Evolutionary conservation across 2,329 filamentous ascomycete genomes (phyloP).

Genomic region (Paracamarosporium sp.): DNA sequence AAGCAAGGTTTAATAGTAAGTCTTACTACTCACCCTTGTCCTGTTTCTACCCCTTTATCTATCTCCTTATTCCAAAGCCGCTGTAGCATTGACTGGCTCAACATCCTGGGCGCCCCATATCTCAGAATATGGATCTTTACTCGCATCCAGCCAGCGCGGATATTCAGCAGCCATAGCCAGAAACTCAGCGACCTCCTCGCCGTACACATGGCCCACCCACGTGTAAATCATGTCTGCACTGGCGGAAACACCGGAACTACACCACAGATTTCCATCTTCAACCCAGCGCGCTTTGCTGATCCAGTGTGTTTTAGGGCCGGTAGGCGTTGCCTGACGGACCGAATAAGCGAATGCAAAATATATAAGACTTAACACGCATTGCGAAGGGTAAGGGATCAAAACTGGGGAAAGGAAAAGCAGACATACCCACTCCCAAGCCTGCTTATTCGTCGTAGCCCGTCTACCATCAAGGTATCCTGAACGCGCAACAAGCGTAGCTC

Average conservation of each 20-base stretch:
- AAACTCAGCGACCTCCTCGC: conserved; percentile 56
- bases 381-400: too few relatives aligned
- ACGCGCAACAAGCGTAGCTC: conserved; percentile 60
- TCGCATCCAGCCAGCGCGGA: conserved; percentile 56
- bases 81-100: too few relatives aligned
- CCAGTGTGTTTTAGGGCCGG: conserved; percentile 58
- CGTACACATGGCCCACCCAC: conserved; percentile 61
- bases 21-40: too few relatives aligned
- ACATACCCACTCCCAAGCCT: conserved; percentile 55
- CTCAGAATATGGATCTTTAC: conserved; percentile 62
- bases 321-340: conserved; percentile 57
- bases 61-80: too few relatives aligned
- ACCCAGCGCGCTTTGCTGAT: conserved; percentile 64
- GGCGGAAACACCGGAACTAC: conserved; percentile 67
- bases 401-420: too few relatives aligned
- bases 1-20: too few relatives aligned
- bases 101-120: too few relatives aligned
- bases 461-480: conserved; percentile 65
- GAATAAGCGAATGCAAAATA: too few relatives aligned
- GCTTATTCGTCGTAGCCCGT: conserved; percentile 69
- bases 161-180: conserved; percentile 64
- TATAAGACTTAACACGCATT: too few relatives aligned
- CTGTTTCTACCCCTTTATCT: too few relatives aligned
- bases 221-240: conserved; percentile 68
- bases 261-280: conserved; percentile 70